Base-by-base conservation (phyloP, 805 yeast genomes). In the Saccharomycopsis sp. region DNA sequence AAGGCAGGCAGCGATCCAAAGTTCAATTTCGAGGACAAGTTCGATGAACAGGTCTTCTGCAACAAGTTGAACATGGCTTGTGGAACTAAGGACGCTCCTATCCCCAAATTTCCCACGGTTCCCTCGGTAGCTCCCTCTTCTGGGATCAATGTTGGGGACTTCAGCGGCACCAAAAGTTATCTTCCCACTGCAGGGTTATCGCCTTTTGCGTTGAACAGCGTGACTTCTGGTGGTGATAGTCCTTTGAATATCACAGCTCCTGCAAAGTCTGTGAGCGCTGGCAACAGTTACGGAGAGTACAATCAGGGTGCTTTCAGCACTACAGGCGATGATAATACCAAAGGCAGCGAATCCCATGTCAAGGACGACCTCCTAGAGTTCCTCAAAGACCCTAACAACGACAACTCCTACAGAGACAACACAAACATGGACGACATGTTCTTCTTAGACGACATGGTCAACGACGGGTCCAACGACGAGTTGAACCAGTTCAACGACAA, bases 1-100 rank as follows among this genome's bases (percentile, higher is more conserved):
- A n/a, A 61, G 56, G 34, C 50, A n/a, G 57, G 59, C 12, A 47
- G 59, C 8, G 37, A 29, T 29, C 37, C 37, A 29, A 29, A 29
- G 37, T 29, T 29, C 37, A 66, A 73, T 58, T 74, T 73, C 59
- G 68, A 70, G 48, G 71, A 73, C 15, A 71, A 76, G 57, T 87
- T 83, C 67, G 87, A 84, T 66, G 92, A 88, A 67, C 83, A 85
- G 63, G 83, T 85, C 56, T 92, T 92, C 68, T 92, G 98, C 67
- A 79, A 80, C 24, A 81, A 84, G 64, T 77, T 92, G 67, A 80
- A 81, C 61, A 79, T 83, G 68, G 97, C 91, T 0, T 91, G 97
- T 71, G 97, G 97, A 16, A 84, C 85, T 4, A 83, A 76, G 64
- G 77, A 77, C 15, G 72, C 80, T 62, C 96, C 94, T 2, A 68